These are phyloP conservation scores for Mycena vitilis DNA, from an alignment of 768 basidiomycete genomes.

Conservation along the genomic window DNA sequence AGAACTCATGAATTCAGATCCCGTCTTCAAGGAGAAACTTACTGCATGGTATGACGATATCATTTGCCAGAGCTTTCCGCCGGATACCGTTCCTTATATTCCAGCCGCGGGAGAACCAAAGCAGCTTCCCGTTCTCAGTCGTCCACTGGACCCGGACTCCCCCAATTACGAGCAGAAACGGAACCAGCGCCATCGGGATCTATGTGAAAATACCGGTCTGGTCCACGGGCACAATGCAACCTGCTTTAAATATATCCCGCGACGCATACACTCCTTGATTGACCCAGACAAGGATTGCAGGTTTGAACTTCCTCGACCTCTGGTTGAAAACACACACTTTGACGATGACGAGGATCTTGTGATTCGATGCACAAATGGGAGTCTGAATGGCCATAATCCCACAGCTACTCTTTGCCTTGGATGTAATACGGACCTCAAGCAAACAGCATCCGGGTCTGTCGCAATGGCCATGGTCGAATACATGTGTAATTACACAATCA, in stretches of 20 bases:
- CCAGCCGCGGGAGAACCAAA: neutral
- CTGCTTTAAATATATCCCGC: constrained; percentile 33
- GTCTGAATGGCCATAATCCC: too few relatives aligned
- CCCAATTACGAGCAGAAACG: neutral
- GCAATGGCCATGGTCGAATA: too few relatives aligned
- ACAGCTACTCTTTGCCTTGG: too few relatives aligned
- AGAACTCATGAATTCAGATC: constrained; percentile 11
- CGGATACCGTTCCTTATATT: neutral
- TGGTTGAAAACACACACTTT: neutral
- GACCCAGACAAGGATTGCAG: constrained; percentile 30
- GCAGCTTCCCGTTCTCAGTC: constrained; percentile 12
- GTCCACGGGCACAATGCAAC: constrained; percentile 27
- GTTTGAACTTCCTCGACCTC: constrained; percentile 23
- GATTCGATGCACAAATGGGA: too few relatives aligned
- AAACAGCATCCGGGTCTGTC: too few relatives aligned
- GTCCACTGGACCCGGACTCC: neutral
- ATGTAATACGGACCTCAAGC: too few relatives aligned
- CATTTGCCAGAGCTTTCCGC: neutral
- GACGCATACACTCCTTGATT: neutral
- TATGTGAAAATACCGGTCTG: constrained; percentile 4
- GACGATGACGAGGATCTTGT: too few relatives aligned
- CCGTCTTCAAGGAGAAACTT: neutral
- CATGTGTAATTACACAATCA: too few relatives aligned
- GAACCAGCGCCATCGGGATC: constrained; percentile 1
- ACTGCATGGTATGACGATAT: constrained; percentile 23